phyloP scores from a whole-genome alignment of 78 protist species.

The Salpingoeca rosetta region DNA sequence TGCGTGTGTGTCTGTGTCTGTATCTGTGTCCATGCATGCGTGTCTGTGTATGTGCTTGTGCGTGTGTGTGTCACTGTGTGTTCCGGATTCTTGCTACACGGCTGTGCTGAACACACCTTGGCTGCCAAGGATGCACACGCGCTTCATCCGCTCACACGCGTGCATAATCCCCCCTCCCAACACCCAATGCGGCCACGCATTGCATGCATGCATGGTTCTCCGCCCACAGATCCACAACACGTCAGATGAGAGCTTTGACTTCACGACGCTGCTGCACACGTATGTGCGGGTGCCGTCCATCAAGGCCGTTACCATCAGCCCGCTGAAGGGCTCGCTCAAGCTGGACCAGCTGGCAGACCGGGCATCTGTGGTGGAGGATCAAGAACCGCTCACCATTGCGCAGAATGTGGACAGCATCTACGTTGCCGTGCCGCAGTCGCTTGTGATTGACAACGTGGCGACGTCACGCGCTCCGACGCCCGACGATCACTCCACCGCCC shows the following conservation, averaged over 20 bases:
- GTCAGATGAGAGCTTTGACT: conserved; percentile 9
- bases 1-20: no score
- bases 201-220: no score
- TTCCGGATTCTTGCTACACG: no score
- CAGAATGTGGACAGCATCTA: conserved; percentile 5
- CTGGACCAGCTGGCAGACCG: conserved; percentile 14
- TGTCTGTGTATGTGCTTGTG: no score
- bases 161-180: background rate
- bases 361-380: background rate
- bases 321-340: conserved; percentile 14
- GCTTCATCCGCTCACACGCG: background rate
- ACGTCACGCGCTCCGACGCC: no score
- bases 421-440: background rate
- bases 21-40: no score
- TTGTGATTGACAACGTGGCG: background rate
- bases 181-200: no score
- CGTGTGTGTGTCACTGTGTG: no score
- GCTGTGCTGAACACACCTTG: conserved; percentile 4
- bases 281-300: conserved; percentile 24
- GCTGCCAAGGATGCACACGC: background rate
- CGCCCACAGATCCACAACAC: conserved; percentile 11
- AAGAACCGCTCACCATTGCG: background rate
- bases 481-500: no score
- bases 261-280: conserved; percentile 63
- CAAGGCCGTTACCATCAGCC: background rate